A percentile compares a stretch with the other conserved stretches of the same genome.
These are phyloP conservation scores for Suillus americanus DNA, from an alignment of 768 basidiomycete species.

Conservation along the genomic window DNA sequence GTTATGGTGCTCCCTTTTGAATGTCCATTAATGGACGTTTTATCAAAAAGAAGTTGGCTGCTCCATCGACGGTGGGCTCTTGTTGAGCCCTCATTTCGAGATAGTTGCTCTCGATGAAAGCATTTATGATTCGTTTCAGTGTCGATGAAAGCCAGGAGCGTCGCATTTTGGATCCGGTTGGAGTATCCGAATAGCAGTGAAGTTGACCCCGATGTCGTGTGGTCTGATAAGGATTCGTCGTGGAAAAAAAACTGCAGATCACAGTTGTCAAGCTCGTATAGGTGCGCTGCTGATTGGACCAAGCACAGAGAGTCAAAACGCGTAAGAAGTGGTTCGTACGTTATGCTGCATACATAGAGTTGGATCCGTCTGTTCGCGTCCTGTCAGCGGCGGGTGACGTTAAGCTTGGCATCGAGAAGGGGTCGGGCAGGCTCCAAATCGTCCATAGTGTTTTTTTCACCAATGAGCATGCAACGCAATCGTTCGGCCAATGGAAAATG, in stretches of 20 bases:
- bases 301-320: neutral
- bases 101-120: neutral
- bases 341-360: neutral
- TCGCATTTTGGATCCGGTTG: neutral
- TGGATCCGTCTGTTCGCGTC: neutral
- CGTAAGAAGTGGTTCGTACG: neutral
- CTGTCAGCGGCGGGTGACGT: neutral
- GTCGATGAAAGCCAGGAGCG: neutral
- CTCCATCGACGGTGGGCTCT: neutral
- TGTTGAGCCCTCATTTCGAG: neutral
- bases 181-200: neutral
- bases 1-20: neutral
- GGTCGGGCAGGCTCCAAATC: neutral
- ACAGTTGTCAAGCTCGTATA: neutral
- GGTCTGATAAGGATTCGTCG: neutral
- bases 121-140: neutral
- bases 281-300: neutral
- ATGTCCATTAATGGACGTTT: neutral
- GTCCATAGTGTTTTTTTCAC: neutral
- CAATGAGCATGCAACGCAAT: neutral
- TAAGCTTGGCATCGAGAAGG: neutral
- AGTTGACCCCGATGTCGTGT: neutral
- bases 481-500: neutral
- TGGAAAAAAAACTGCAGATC: neutral
- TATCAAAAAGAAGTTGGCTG: neutral